A percentile compares a stretch with the other conserved stretches of the same genome.
Conservation (phyloP, 108 stramenopile species). For the Halocafeteria seosinensis region DNA sequence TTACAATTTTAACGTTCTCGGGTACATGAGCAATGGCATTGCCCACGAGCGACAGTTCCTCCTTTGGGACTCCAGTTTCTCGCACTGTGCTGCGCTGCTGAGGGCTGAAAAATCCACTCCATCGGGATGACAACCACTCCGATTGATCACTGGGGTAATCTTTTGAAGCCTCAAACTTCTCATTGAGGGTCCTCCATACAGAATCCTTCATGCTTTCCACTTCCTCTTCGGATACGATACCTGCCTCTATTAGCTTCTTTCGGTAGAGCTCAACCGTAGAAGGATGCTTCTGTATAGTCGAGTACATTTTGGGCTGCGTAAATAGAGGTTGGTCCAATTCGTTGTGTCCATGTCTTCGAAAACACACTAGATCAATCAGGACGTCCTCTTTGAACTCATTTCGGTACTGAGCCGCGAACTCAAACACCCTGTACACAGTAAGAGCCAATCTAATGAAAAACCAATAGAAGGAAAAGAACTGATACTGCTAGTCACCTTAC, state of each 20-base stretch:
- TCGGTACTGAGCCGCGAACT: constrained; percentile 88
- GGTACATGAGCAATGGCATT: constrained; percentile 59
- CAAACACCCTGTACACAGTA: constrained; percentile 78
- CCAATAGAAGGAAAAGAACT: no score
- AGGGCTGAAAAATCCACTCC: constrained; percentile 82
- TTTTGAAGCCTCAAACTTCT: constrained; percentile 70
- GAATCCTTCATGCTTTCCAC: constrained; percentile 57
- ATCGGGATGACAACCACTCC: constrained; percentile 79
- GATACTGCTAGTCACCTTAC: no score
- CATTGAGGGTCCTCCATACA: constrained; percentile 60
- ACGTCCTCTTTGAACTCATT: constrained; percentile 86
- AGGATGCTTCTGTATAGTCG: constrained; percentile 64
- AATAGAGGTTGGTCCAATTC: constrained; percentile 97
- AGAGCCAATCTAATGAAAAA: no score
- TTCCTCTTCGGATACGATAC: constrained; percentile 60
- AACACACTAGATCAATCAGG: constrained; percentile 94
- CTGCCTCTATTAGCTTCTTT: constrained; percentile 46
- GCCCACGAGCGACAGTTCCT: constrained; percentile 58
- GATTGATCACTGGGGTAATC: constrained; percentile 51
- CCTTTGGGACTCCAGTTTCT: constrained; percentile 67
- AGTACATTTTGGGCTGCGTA: constrained; percentile 88
- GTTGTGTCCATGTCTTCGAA: constrained; percentile 95
- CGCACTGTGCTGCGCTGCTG: constrained; percentile 54
- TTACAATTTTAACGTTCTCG: constrained; percentile 64
- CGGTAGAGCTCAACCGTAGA: constrained; percentile 66